phyloP scores from a whole-genome alignment of 768 basidiomycete genomes.

The Tricholoma sp. region DNA sequence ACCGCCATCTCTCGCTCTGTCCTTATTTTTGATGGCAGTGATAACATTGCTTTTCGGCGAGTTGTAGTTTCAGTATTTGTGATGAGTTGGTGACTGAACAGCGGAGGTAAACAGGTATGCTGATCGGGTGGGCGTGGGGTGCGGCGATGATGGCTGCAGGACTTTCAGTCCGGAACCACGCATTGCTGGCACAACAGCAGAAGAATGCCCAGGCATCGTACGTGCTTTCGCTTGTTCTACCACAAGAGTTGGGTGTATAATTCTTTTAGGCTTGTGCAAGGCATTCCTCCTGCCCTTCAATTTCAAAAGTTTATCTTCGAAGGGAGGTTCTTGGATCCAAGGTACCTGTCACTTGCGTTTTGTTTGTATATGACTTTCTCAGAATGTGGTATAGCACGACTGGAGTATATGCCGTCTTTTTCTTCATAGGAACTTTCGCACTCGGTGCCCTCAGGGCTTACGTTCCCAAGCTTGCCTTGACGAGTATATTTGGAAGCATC shows the following conservation, averaged over 20 bases:
- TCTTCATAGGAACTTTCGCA: constrained; percentile 38
- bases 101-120: constrained; percentile 26
- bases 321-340: constrained; percentile 38
- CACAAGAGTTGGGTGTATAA: not conserved
- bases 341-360: constrained; percentile 21
- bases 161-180: constrained; percentile 28
- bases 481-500: constrained; percentile 40
- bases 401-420: constrained; percentile 38
- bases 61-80: not conserved
- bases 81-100: not conserved
- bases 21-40: constrained; percentile 30
- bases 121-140: constrained; percentile 44
- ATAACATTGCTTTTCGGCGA: constrained; percentile 30
- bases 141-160: constrained; percentile 39
- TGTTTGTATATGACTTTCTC: not conserved
- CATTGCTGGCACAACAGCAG: constrained; percentile 29
- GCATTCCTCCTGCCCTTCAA: constrained; percentile 23
- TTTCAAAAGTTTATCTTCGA: constrained; percentile 30
- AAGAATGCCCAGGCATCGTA: constrained; percentile 32
- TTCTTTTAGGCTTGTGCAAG: constrained; percentile 20
- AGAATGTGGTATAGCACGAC: constrained; percentile 24
- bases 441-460: constrained; percentile 34
- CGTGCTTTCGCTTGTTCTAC: constrained; percentile 7
- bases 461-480: constrained; percentile 33
- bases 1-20: constrained; percentile 34